Percentiles rank a stretch among this genome's conserved stretches.
These are phyloP conservation scores for Verticillium longisporum DNA, from an alignment of 2,329 filamentous ascomycete genomes.

Conservation along the genomic window DNA sequence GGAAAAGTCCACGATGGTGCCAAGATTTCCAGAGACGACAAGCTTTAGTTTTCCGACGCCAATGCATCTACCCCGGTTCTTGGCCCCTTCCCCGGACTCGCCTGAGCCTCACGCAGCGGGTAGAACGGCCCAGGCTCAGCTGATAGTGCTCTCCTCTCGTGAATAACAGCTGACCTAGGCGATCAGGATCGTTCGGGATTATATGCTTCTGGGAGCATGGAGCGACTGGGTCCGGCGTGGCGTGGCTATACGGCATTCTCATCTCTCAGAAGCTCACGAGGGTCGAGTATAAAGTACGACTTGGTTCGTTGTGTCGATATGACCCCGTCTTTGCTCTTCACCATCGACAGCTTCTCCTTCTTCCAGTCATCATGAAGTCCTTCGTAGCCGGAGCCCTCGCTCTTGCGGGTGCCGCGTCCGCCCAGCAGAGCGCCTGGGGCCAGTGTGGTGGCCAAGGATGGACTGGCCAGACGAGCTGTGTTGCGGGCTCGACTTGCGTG, in stretches of 20 bases:
- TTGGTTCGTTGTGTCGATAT: background rate
- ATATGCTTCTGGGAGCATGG: background rate
- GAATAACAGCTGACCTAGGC: background rate
- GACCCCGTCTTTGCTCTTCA: background rate
- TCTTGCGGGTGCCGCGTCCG: constrained; percentile 8
- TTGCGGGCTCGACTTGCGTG: constrained; percentile 26
- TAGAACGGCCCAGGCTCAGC: background rate
- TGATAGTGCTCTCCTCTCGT: background rate
- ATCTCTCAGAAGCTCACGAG: background rate
- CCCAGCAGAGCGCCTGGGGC: constrained; percentile 18
- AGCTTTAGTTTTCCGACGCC: background rate
- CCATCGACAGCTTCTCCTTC: background rate
- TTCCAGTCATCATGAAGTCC: constrained; percentile 5
- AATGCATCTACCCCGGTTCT: background rate
- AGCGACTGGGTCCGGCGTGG: background rate
- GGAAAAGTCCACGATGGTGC: background rate
- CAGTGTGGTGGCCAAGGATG: constrained; percentile 31
- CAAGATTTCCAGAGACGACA: background rate
- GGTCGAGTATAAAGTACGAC: background rate
- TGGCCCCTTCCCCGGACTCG: background rate
- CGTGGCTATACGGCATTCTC: background rate
- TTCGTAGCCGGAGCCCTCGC: constrained; percentile 2
- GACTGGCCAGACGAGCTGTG: constrained; percentile 28
- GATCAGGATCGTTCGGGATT: background rate
- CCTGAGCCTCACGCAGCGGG: background rate